Percentiles rank a stretch among this genome's conserved stretches.
Evolutionary conservation across 345 rosid species (phyloP).

Genomic region (Conringia planisiliqua): DNA sequence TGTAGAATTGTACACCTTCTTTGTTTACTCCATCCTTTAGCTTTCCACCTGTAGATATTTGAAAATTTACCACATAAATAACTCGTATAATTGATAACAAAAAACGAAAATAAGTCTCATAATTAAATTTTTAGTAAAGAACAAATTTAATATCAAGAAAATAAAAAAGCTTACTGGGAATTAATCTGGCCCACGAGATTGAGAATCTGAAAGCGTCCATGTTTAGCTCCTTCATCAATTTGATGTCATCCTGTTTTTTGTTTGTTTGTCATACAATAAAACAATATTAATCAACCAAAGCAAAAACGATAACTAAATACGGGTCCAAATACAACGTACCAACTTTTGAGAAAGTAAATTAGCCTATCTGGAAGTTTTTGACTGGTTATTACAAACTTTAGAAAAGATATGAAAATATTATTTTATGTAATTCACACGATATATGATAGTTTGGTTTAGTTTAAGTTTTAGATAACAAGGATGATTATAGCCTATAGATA

Average conservation of each 20-base stretch:
- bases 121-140: background rate
- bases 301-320: background rate
- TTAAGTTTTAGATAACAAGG: background rate
- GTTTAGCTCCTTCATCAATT: slow-evolving; percentile 50
- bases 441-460: background rate
- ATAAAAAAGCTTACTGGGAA: slow-evolving; percentile 37
- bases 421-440: background rate
- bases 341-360: background rate
- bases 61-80: background rate
- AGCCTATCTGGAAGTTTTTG: background rate
- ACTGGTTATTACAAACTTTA: background rate
- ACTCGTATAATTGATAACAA: background rate
- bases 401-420: background rate
- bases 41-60: slow-evolving; percentile 24
- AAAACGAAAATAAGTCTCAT: background rate
- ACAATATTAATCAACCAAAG: slow-evolving; percentile 2
- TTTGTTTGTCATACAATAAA: background rate
- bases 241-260: slow-evolving; percentile 41
- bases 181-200: slow-evolving; percentile 53
- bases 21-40: slow-evolving; percentile 47
- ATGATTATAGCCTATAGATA: background rate
- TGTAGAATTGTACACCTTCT: slow-evolving; percentile 46
- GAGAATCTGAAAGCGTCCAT: slow-evolving; percentile 56
- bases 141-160: background rate
- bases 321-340: background rate